phyloP scores from a whole-genome alignment of 106 monocot genomes.

The Xerophyta viscosa region DNA sequence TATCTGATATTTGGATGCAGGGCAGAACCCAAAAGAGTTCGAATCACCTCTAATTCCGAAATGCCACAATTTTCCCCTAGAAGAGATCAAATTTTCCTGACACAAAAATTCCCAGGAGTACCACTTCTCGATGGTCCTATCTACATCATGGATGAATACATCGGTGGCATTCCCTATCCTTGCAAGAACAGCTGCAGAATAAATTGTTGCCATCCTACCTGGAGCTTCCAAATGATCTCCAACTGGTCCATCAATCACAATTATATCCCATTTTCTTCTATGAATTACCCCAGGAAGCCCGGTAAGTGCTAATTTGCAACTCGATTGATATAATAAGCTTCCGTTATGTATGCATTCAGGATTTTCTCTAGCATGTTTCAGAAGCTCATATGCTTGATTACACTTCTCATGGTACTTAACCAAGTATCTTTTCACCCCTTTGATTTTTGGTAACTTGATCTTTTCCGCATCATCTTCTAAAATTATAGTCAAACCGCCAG shows the following conservation, averaged over 20 bases:
- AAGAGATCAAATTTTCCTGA: constrained; percentile 22
- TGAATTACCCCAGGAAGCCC: constrained; percentile 14
- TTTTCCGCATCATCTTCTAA: constrained; percentile 13
- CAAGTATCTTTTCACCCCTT: constrained; percentile 4
- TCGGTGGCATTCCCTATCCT: constrained; percentile 18
- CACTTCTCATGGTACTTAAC: constrained; percentile 4
- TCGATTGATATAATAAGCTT: not conserved
- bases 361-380: constrained; percentile 18
- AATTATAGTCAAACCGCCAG: constrained; percentile 6
- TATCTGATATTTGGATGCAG: not conserved
- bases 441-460: not conserved
- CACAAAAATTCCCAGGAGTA: constrained; percentile 62
- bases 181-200: constrained; percentile 29
- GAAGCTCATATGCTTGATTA: constrained; percentile 15
- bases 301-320: constrained; percentile 15
- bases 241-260: constrained; percentile 17
- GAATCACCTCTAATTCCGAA: constrained; percentile 19
- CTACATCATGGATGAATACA: constrained; percentile 44
- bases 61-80: constrained; percentile 47
- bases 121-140: constrained; percentile 48
- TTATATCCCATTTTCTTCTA: constrained; percentile 13
- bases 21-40: constrained; percentile 14
- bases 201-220: constrained; percentile 48
- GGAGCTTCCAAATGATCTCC: constrained; percentile 19
- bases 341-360: not conserved